A percentile compares a stretch with the other conserved stretches of the same genome.
phyloP scores from a whole-genome alignment of 148 eudicot species.

The Chenopodium berlandieri region DNA sequence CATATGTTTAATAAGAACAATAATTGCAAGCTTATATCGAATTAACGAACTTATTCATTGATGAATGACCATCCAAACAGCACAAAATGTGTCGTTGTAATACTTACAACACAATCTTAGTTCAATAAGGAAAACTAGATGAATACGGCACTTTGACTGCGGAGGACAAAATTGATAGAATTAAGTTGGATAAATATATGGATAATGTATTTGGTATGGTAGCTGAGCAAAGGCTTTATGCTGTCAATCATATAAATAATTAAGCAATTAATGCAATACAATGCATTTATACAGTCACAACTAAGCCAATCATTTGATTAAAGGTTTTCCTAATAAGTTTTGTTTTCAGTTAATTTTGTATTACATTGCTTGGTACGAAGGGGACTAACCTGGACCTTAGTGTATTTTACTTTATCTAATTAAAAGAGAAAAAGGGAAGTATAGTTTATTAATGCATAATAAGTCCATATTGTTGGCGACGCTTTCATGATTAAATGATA shows the following conservation, averaged over 20 bases:
- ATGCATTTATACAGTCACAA: neutral
- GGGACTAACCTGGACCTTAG: constrained; percentile 39
- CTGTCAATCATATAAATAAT: constrained; percentile 18
- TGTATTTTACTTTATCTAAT: neutral
- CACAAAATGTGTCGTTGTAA: neutral
- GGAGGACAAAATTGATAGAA: neutral
- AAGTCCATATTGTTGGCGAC: constrained; percentile 14
- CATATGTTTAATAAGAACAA: too few species aligned
- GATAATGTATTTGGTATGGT: constrained; percentile 31
- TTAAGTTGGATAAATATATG: constrained; percentile 21
- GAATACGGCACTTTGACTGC: neutral
- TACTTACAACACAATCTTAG: neutral
- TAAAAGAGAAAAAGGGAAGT: neutral
- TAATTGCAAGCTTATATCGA: neutral
- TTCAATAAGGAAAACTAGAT: neutral
- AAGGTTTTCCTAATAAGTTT: constrained; percentile 23
- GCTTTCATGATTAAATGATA: constrained; percentile 17
- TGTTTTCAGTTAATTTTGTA: constrained; percentile 14
- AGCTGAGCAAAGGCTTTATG: constrained; percentile 17
- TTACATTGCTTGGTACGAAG: constrained; percentile 37
- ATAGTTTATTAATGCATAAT: neutral
- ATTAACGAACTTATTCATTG: neutral
- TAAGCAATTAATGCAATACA: constrained; percentile 3
- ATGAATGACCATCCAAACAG: neutral
- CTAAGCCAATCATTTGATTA: constrained; percentile 17